Evolutionary conservation across 2,329 filamentous ascomycete species (phyloP).

Genomic region (Botryotinia globosa): DNA sequence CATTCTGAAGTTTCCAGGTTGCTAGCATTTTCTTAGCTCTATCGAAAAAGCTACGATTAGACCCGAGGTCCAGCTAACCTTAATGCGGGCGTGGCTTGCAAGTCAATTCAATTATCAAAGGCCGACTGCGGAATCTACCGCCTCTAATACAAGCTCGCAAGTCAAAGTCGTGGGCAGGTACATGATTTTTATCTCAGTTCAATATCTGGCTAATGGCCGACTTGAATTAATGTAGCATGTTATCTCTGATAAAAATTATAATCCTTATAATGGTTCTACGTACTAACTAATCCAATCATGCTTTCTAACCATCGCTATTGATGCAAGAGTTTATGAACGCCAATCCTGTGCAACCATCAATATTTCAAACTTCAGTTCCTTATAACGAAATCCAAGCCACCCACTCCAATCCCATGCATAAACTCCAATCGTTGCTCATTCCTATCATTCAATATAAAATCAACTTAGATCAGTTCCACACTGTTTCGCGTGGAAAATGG

Average conservation of each 20-base stretch:
- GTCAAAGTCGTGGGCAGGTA: neutral
- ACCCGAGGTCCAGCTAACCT: too few relatives aligned
- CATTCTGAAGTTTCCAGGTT: neutral
- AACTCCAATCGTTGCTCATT: constrained; percentile 6
- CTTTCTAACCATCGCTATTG: neutral
- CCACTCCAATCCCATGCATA: neutral
- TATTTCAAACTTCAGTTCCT: neutral
- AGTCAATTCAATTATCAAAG: neutral
- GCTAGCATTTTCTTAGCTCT: neutral
- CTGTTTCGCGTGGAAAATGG: neutral
- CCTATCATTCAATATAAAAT: neutral
- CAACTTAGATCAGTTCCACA: neutral
- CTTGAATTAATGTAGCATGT: neutral
- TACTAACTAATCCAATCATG: neutral
- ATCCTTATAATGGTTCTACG: neutral
- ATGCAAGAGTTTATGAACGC: constrained; percentile 3
- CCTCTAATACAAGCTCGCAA: neutral
- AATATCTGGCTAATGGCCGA: neutral
- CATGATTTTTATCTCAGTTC: neutral
- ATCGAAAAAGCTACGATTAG: too few relatives aligned
- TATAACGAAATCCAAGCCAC: neutral
- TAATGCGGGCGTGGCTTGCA: neutral
- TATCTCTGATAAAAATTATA: neutral
- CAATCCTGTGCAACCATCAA: neutral
- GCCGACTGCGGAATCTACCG: neutral